Evolutionary conservation across 129 eudicot species (phyloP).

Genomic region (Artemisia argyi): DNA sequence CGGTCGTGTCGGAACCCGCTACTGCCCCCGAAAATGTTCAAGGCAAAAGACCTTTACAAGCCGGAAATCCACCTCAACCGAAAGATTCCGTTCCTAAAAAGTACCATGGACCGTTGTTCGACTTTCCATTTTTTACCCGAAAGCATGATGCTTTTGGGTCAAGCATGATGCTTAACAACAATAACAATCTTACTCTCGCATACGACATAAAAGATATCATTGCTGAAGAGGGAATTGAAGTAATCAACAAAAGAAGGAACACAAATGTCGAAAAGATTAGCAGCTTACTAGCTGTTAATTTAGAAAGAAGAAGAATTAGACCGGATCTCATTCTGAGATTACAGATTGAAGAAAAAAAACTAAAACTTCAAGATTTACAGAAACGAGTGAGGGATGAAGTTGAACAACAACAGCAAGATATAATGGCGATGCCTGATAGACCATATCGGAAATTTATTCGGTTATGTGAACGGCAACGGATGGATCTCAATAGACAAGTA

Average conservation of each 20-base stretch:
- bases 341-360: conserved; percentile 91
- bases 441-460: conserved; percentile 89
- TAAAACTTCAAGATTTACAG: conserved; percentile 68
- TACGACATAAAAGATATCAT: conserved; percentile 85
- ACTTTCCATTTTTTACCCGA: conserved; percentile 92
- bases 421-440: conserved; percentile 98
- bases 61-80: conserved; percentile 47
- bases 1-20: conserved; percentile 47
- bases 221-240: conserved; percentile 64
- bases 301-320: conserved; percentile 85
- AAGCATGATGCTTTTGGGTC: conserved; percentile 90
- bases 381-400: conserved; percentile 84
- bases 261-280: conserved; percentile 74
- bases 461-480: conserved; percentile 89
- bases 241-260: conserved; percentile 56
- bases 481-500: conserved; percentile 79
- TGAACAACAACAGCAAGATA: conserved; percentile 91
- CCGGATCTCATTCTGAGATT: conserved; percentile 85
- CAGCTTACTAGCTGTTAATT: conserved; percentile 68
- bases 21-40: conserved; percentile 52
- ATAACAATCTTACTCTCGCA: conserved; percentile 71
- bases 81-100: conserved; percentile 74
- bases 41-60: conserved; percentile 51
- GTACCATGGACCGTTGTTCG: conserved; percentile 94
- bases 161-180: conserved; percentile 68